Conservation (phyloP, 352 stramenopile species). For the Pythium biforme region DNA sequence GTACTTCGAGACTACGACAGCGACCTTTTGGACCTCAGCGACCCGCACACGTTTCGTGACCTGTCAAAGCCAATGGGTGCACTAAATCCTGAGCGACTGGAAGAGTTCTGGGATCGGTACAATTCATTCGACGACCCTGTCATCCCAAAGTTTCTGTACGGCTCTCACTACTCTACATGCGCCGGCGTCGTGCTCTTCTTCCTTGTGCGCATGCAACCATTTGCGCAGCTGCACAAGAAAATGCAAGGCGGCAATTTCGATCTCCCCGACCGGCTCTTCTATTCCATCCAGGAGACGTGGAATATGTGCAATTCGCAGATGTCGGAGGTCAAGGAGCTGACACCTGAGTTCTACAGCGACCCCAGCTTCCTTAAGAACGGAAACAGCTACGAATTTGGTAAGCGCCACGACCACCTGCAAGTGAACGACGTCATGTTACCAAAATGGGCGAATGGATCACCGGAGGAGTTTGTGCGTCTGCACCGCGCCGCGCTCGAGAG, state of each 20-base stretch:
- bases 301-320: slow-evolving; percentile 96
- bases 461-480: slow-evolving; percentile 96
- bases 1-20: slow-evolving; percentile 80
- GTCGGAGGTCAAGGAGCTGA: slow-evolving; percentile 99
- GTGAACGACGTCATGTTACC: slow-evolving; percentile 95
- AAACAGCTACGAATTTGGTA: slow-evolving; percentile 96
- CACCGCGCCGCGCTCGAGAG: slow-evolving; percentile 97
- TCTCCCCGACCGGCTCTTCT: slow-evolving; percentile 97
- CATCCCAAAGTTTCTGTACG: slow-evolving; percentile 89
- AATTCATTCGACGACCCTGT: slow-evolving; percentile 89
- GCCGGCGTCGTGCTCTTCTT: slow-evolving; percentile 98
- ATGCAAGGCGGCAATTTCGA: slow-evolving; percentile 98
- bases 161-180: slow-evolving; percentile 97
- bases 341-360: slow-evolving; percentile 97
- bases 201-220: slow-evolving; percentile 97
- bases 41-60: slow-evolving; percentile 94
- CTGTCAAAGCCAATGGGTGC: slow-evolving; percentile 98
- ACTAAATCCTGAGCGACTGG: slow-evolving; percentile 91
- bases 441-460: slow-evolving; percentile 94
- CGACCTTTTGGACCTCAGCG: slow-evolving; percentile 68
- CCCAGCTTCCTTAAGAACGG: slow-evolving; percentile 96
- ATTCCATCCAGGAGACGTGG: slow-evolving; percentile 95
- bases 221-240: slow-evolving; percentile 94
- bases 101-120: slow-evolving; percentile 95
- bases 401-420: slow-evolving; percentile 57